Base-by-base conservation (phyloP, 352 stramenopile genomes). In the Globisporangium ultimum region DNA sequence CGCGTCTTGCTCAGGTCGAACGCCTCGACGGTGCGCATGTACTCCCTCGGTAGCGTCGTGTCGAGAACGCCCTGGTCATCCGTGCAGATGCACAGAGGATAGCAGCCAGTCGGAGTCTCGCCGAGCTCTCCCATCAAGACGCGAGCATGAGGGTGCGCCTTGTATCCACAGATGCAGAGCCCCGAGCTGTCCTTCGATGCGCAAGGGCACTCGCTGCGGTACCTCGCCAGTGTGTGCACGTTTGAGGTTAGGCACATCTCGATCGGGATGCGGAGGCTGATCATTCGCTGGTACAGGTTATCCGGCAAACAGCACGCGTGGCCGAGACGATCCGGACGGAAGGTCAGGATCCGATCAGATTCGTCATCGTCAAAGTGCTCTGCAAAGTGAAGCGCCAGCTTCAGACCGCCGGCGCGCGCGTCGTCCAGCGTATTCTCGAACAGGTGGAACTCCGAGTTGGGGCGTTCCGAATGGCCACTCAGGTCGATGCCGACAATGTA, bases 181-280 rank as follows among this genome's bases (percentile, higher is more conserved):
- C 70, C 67, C 21, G 72, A 75, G 43, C 63, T 42, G 53, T 89
- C 78, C 17, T 81, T 73, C 42, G 61, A 67, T 11, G 64, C 58
- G 48, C 74, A 87, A 15, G 60, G 69, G 47, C 60, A 75, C 18
- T 67, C 59, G 41, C 59, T 56, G 43, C 75, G 72, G 53, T 91
- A 90, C 45, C 93, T 76, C 47, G 87, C 89, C 53, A 98, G 74
- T 18, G 93, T 98, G 73, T 97, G 87, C 24, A 96, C 82, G 70
- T 98, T 98, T 17, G 89, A 98, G 8, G 91, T 98, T 20, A 97
- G 78, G 68, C 95, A 98, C 7, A 92, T 73, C 71, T 98, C 95
- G 47, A 98, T 86, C 7, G 93, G 91, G 56, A 98, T 96, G 18
- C 71, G 72, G 15, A 78, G 56, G 20, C 50, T 34, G 21, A 87